Conservation (phyloP, 257 asterid species). For the Gentiana straminea region DNA sequence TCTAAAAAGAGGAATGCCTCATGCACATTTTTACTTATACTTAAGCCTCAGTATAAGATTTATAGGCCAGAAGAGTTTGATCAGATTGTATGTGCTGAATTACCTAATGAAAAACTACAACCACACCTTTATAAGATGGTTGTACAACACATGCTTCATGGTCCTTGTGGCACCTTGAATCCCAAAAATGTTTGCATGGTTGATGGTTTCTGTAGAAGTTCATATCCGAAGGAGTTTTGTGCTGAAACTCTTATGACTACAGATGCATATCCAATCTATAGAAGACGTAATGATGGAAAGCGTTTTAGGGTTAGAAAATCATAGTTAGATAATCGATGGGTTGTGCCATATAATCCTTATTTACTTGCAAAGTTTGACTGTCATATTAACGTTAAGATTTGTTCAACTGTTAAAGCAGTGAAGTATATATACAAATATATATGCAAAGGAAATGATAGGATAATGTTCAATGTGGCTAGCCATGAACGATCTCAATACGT, state of each 20-base stretch:
- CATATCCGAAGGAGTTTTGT: background rate
- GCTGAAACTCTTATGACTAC: background rate
- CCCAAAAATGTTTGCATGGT: background rate
- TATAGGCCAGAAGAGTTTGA: background rate
- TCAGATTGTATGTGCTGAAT: background rate
- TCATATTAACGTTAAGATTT: background rate
- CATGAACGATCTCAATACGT: background rate
- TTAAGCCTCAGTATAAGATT: background rate
- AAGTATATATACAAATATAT: constrained; percentile 1
- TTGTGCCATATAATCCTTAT: background rate
- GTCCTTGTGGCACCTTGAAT: background rate
- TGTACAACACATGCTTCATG: constrained; percentile 4
- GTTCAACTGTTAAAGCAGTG: background rate
- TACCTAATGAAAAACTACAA: background rate
- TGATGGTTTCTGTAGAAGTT: background rate
- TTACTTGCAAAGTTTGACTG: background rate
- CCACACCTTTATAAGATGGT: background rate
- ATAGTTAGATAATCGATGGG: background rate
- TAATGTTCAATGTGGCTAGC: background rate
- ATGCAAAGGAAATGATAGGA: background rate
- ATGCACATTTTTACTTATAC: too few relatives aligned
- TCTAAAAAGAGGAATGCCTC: background rate
- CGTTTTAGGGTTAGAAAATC: background rate
- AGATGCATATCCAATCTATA: background rate
- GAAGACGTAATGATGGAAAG: background rate